Conservation (phyloP, 306 rosid species). For the Arachis stenosperma region DNA sequence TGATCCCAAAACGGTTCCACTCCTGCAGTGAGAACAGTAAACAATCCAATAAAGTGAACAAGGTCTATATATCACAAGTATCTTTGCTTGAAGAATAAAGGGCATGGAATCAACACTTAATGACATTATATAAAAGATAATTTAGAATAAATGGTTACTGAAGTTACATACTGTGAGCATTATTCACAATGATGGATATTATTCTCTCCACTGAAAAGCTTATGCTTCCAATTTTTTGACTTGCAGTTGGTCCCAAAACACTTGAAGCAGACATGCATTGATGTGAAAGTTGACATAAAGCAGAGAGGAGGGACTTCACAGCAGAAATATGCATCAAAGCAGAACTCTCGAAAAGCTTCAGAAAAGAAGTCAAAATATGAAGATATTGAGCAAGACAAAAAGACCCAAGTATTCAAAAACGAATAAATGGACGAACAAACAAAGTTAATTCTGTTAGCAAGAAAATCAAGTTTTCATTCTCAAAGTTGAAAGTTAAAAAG, state of each 20-base stretch:
- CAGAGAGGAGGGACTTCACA: constrained; percentile 90
- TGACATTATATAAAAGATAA: constrained; percentile 33
- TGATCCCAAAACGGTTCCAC: constrained; percentile 95
- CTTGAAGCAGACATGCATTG: constrained; percentile 76
- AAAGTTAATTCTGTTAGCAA: constrained; percentile 17
- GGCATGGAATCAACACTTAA: constrained; percentile 14
- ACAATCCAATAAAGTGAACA: constrained; percentile 16
- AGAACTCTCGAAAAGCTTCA: constrained; percentile 94
- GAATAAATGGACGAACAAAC: constrained; percentile 16
- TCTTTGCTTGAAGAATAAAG: constrained; percentile 10
- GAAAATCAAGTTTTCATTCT: constrained; percentile 18
- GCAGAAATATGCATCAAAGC: constrained; percentile 91
- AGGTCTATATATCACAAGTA: constrained; percentile 32
- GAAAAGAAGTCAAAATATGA: constrained; percentile 36
- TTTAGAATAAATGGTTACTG: constrained; percentile 31
- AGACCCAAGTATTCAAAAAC: constrained; percentile 22
- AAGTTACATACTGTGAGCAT: constrained; percentile 83
- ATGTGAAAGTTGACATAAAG: constrained; percentile 87
- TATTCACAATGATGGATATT: constrained; percentile 90
- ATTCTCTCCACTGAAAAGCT: constrained; percentile 94
- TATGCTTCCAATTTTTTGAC: constrained; percentile 87
- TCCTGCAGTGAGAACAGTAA: constrained; percentile 56
- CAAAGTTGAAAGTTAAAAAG: constrained; percentile 19
- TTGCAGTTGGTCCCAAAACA: constrained; percentile 64
- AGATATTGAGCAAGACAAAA: constrained; percentile 44